A percentile compares a stretch with the other conserved stretches of the same genome.
phyloP scores from a whole-genome alignment of 2,329 filamentous ascomycete genomes.

The Kalaharituber pfeilii region DNA sequence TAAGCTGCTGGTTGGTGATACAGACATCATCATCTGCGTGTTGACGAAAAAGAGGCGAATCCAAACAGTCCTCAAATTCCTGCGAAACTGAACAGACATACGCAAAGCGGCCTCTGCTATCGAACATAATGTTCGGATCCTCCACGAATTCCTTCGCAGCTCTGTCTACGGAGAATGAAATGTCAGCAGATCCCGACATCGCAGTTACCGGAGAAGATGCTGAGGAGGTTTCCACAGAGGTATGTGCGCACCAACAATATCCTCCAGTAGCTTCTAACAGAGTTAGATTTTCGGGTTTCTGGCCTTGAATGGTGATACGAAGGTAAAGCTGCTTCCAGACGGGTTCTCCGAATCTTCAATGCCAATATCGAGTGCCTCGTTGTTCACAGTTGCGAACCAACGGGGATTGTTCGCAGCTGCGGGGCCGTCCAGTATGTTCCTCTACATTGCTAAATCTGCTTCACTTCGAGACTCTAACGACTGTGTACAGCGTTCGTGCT shows the following conservation, averaged over 20 bases:
- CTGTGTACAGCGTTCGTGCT: slow-evolving; percentile 43
- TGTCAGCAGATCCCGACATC: background rate
- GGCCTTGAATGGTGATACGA: slow-evolving; percentile 60
- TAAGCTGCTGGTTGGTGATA: too few relatives aligned
- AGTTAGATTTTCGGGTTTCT: slow-evolving; percentile 59
- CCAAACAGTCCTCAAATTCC: too few relatives aligned
- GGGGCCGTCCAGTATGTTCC: slow-evolving; percentile 44
- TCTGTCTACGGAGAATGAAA: background rate
- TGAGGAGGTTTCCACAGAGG: slow-evolving; percentile 64
- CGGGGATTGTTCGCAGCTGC: slow-evolving; percentile 74
- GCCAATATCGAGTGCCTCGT: slow-evolving; percentile 60
- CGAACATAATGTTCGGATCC: background rate
- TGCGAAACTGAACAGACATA: too few relatives aligned
- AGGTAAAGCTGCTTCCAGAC: slow-evolving; percentile 59
- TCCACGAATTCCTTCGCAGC: background rate
- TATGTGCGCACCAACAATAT: slow-evolving; percentile 32
- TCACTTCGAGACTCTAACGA: too few relatives aligned
- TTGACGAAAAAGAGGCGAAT: too few relatives aligned
- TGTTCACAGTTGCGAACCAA: slow-evolving; percentile 65
- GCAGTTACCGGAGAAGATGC: slow-evolving; percentile 11
- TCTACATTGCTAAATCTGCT: slow-evolving; percentile 2
- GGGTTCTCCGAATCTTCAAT: slow-evolving; percentile 48
- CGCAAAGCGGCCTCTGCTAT: too few relatives aligned
- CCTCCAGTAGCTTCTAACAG: too few relatives aligned
- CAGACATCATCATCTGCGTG: too few relatives aligned